Evolutionary conservation across 169 alveolate genomes (phyloP).

Genomic region (Cryptosporidium ubiquitum): DNA sequence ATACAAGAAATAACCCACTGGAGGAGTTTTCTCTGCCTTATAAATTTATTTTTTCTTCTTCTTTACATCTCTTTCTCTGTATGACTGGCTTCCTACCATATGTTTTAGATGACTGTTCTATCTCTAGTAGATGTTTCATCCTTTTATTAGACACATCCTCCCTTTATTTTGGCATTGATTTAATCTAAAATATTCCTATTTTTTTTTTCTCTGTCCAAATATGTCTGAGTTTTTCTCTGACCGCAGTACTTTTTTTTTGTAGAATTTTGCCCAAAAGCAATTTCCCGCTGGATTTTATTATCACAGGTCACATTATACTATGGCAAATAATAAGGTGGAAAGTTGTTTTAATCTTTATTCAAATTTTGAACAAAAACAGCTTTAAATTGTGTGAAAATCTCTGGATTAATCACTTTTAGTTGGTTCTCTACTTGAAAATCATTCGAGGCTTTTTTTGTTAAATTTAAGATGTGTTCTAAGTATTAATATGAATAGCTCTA

Average conservation of each 20-base stretch:
- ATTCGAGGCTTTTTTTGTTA: not conserved
- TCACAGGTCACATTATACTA: conserved; percentile 2
- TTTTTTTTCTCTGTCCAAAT: not conserved
- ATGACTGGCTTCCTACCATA: no score
- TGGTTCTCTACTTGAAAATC: not conserved
- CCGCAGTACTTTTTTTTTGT: no score
- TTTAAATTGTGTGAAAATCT: not conserved
- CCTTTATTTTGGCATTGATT: no score
- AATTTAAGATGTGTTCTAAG: not conserved
- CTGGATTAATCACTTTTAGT: not conserved
- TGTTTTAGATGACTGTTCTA: not conserved
- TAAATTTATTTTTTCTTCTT: not conserved
- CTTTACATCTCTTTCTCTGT: not conserved
- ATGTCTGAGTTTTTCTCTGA: not conserved
- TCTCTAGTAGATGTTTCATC: not conserved
- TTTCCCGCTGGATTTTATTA: conserved; percentile 1
- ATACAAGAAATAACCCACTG: not conserved
- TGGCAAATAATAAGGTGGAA: not conserved
- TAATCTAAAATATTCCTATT: not conserved
- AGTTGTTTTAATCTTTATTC: not conserved
- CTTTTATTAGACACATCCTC: no score
- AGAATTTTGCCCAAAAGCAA: not conserved
- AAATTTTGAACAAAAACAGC: not conserved
- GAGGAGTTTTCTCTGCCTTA: not conserved
- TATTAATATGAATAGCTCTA: conserved; percentile 15